Evolutionary conservation across 192 early-diverging fungal genomes (phyloP), one percentile per base, ranked within the genome.

Genomic region (Dissophora ornata): DNA sequence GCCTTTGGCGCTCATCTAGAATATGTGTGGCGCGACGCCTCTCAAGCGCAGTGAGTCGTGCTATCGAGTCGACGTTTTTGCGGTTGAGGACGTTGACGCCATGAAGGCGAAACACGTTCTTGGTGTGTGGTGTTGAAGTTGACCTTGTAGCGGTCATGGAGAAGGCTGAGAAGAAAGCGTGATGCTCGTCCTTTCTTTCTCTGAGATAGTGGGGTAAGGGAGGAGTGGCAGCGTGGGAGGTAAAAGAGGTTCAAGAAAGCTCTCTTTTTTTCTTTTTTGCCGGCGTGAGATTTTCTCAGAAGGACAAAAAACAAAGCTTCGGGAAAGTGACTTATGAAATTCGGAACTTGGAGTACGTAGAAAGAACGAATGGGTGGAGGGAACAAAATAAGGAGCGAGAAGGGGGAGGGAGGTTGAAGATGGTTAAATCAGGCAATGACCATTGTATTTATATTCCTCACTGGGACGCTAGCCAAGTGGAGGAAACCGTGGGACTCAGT

Each of bases 21-120:
- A 77, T 77, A 28, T 77, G 73, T 0, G 64, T 67, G 3, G 73
- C 57, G 13, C 73, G 58, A 25, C 73, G 73, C 21, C 58, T 34
- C n/a, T 77, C 73, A 3, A 77, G 42, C 1, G 73, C 73, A 8
- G 73, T 77, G 19, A 77, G 64, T 8, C 73, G 73, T 44, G 73
- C 56, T 38, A 77, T 77, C 4, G 73, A 77, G 51, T 77, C 73
- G 24, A 77, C 59, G 19, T 77, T 77, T 33, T 77, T 77, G n/a
- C 73, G 38, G 47, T 77, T 77, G 21, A 77, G 58, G 3, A 77
- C 65, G 41, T 77, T 77, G 36, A 77, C 65, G 1, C 73, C 73
- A 47, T 77, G 73, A 13, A 77, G 34, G 0, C 64, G 73, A 45
- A 77, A 77, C 1, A 77, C 64, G 19, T 77, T 77, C 25, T 77